Evolutionary conservation across 805 yeast genomes (phyloP).

Genomic region (Monosporozyma yasuniensis): DNA sequence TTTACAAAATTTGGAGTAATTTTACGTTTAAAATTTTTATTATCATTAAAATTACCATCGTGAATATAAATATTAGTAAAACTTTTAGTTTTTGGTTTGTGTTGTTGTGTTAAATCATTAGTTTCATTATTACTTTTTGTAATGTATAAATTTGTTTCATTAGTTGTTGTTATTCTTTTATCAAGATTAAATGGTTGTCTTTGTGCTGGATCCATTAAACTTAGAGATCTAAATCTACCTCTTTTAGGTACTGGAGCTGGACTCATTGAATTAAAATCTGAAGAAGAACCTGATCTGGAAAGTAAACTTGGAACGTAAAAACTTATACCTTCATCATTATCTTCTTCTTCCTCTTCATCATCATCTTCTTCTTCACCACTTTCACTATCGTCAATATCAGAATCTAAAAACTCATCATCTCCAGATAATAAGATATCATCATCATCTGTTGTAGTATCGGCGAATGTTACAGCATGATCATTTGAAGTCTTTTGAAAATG

Average conservation of each 20-base stretch:
- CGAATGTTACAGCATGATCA: neutral
- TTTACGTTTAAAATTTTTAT: slow-evolving; percentile 2
- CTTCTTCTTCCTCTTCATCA: slow-evolving; percentile 26
- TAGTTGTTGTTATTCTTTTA: neutral
- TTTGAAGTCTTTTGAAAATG: neutral
- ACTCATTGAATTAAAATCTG: slow-evolving; percentile 7
- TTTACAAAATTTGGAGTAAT: neutral
- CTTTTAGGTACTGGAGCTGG: slow-evolving; percentile 7
- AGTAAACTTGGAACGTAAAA: slow-evolving; percentile 31
- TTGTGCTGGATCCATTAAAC: slow-evolving; percentile 28
- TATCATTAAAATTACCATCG: slow-evolving; percentile 26
- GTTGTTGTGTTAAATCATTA: neutral
- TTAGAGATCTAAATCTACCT: slow-evolving; percentile 28
- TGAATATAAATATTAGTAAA: slow-evolving; percentile 28
- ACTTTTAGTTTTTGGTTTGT: slow-evolving; percentile 4
- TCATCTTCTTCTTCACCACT: slow-evolving; percentile 15
- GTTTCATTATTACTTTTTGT: neutral
- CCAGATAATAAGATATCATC: neutral
- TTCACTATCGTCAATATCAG: neutral
- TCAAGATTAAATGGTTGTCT: slow-evolving; percentile 16
- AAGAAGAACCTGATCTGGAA: slow-evolving; percentile 22
- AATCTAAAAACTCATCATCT: neutral
- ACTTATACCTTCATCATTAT: slow-evolving; percentile 30
- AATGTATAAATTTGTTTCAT: neutral
- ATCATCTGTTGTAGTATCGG: neutral